Conservation (phyloP, 140 eudicot species). For the Oenanthe javanica region DNA sequence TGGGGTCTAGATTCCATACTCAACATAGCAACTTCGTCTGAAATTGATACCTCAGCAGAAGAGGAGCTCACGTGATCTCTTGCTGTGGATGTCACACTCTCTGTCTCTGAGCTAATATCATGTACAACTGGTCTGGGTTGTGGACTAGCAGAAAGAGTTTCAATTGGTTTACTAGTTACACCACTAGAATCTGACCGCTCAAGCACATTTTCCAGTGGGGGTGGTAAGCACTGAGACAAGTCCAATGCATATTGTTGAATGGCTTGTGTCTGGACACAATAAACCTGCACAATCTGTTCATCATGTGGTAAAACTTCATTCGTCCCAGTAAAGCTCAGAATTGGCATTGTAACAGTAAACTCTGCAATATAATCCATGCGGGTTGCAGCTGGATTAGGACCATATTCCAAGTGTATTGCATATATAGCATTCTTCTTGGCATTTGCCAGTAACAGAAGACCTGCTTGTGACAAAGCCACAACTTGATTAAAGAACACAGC, state of each 20-base stretch:
- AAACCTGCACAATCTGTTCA: conserved; percentile 82
- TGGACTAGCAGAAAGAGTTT: conserved; percentile 39
- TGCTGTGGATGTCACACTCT: conserved; percentile 24
- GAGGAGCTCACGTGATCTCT: conserved; percentile 39
- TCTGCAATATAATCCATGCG: conserved; percentile 92
- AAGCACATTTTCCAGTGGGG: conserved; percentile 50
- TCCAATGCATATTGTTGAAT: conserved; percentile 98
- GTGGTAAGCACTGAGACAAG: conserved; percentile 84
- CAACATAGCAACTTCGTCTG: conserved; percentile 24
- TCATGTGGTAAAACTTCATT: conserved; percentile 70
- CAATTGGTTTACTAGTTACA: conserved; percentile 22
- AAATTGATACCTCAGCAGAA: conserved; percentile 24
- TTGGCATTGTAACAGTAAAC: conserved; percentile 96
- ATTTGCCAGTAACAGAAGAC: conserved; percentile 85
- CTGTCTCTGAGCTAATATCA: conserved; percentile 21
- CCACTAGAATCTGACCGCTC: conserved; percentile 64
- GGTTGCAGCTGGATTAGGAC: conserved; percentile 73
- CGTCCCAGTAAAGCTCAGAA: conserved; percentile 87
- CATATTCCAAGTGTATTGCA: conserved; percentile 84
- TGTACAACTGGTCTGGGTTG: conserved; percentile 25
- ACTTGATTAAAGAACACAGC: conserved; percentile 93
- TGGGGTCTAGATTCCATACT: conserved; percentile 30
- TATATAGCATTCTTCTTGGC: conserved; percentile 94
- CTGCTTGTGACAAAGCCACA: conserved; percentile 77
- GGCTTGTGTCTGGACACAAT: conserved; percentile 98